Conservation (phyloP, 768 basidiomycete species). For the Nidularia pulvinata region DNA sequence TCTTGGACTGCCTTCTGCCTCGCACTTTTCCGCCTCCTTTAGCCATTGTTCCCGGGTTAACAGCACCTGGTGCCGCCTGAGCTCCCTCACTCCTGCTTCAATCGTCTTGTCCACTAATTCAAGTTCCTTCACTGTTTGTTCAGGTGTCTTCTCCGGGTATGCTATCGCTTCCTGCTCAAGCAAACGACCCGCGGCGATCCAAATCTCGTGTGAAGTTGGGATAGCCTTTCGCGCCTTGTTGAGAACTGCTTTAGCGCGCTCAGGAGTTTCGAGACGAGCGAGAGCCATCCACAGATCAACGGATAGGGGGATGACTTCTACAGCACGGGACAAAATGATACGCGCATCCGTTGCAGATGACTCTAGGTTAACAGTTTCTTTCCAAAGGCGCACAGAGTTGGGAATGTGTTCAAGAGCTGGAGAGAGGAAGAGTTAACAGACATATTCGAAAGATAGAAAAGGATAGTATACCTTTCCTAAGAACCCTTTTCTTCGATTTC, state of each 20-base stretch:
- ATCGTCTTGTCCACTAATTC: slow-evolving; percentile 88
- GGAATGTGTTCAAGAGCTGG: slow-evolving; percentile 96
- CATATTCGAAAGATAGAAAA: neutral
- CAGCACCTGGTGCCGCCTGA: slow-evolving; percentile 84
- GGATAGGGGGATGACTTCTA: slow-evolving; percentile 95
- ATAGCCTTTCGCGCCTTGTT: slow-evolving; percentile 95
- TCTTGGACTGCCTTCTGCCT: slow-evolving; percentile 78
- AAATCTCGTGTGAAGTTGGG: slow-evolving; percentile 97
- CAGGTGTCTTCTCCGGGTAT: slow-evolving; percentile 38
- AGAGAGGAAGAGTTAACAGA: neutral
- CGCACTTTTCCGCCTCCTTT: slow-evolving; percentile 92
- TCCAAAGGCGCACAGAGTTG: slow-evolving; percentile 97
- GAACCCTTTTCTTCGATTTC: slow-evolving; percentile 86
- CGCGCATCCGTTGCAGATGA: slow-evolving; percentile 86
- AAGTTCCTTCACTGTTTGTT: slow-evolving; percentile 61
- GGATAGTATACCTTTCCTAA: slow-evolving; percentile 75
- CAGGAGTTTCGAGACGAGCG: slow-evolving; percentile 94
- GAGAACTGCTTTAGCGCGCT: slow-evolving; percentile 87
- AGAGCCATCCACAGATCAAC: slow-evolving; percentile 99
- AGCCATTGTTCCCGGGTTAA: slow-evolving; percentile 94
- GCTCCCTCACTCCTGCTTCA: slow-evolving; percentile 75
- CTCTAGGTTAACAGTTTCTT: slow-evolving; percentile 97
- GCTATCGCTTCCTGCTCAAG: slow-evolving; percentile 78
- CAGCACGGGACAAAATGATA: slow-evolving; percentile 89
- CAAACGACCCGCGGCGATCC: slow-evolving; percentile 95